Conservation (phyloP, 2,329 filamentous ascomycete genomes). For the Colletotrichum chlorophyti region DNA sequence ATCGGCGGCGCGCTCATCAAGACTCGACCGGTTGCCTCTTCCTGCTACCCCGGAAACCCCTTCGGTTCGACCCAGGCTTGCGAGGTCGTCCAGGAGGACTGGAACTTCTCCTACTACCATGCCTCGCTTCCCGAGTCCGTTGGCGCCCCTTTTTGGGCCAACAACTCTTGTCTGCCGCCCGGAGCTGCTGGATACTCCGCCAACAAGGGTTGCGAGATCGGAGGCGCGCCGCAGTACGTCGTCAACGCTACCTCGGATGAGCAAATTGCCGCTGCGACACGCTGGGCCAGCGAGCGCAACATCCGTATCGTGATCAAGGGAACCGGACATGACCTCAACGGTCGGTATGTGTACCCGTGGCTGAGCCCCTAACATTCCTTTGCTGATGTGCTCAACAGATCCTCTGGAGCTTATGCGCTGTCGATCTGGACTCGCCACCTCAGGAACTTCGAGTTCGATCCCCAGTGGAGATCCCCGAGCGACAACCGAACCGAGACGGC, state of each 20-base stretch:
- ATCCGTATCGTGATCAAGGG: slow-evolving; percentile 58
- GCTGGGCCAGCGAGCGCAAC: slow-evolving; percentile 39
- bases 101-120: slow-evolving; percentile 9
- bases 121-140: slow-evolving; percentile 9
- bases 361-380: no score
- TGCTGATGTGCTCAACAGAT: background rate
- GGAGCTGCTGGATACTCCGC: background rate
- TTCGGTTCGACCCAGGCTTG: slow-evolving; percentile 2
- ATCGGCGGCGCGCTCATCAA: slow-evolving; percentile 50
- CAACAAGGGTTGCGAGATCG: slow-evolving; percentile 36
- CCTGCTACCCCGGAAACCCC: slow-evolving; percentile 48
- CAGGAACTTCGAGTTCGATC: slow-evolving; percentile 7
- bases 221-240: slow-evolving; percentile 42
- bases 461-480: slow-evolving; percentile 4
- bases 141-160: slow-evolving; percentile 7
- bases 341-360: slow-evolving; percentile 54
- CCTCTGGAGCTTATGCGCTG: slow-evolving; percentile 30
- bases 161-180: slow-evolving; percentile 15
- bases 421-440: slow-evolving; percentile 31
- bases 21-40: slow-evolving; percentile 50
- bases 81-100: slow-evolving; percentile 4
- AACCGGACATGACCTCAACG: slow-evolving; percentile 62
- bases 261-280: slow-evolving; percentile 34
- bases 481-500: slow-evolving; percentile 18
- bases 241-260: slow-evolving; percentile 42